Conservation (phyloP, 2,329 filamentous ascomycete genomes). For the Fusarium sp. region DNA sequence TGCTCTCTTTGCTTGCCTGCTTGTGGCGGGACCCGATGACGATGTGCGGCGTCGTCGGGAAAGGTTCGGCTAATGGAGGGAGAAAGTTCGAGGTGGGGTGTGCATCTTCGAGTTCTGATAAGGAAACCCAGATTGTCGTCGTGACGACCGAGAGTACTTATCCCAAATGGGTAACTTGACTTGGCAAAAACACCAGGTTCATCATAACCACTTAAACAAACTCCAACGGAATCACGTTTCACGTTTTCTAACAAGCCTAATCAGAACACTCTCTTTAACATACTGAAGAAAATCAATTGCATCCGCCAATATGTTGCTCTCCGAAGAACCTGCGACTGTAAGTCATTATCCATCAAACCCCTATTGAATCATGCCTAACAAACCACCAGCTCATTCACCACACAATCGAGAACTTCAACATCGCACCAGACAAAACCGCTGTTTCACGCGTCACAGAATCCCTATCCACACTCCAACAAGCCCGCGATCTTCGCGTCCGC, state of each 20-base stretch:
- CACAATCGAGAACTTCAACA: constrained; percentile 96
- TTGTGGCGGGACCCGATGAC: constrained; percentile 45
- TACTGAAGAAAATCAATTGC: neutral
- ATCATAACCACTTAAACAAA: constrained; percentile 11
- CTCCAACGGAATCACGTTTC: neutral
- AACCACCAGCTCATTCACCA: constrained; percentile 81
- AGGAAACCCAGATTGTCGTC: constrained; percentile 45
- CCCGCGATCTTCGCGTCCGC: constrained; percentile 80
- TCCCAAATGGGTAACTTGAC: constrained; percentile 4
- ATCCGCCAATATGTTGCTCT: constrained; percentile 81
- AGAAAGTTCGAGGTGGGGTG: neutral
- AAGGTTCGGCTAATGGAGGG: constrained; percentile 29
- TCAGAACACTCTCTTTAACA: neutral
- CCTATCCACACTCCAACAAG: constrained; percentile 82
- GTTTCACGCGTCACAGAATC: constrained; percentile 87
- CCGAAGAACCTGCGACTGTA: constrained; percentile 91
- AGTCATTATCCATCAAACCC: constrained; percentile 41
- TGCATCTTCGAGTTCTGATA: neutral
- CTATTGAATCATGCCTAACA: constrained; percentile 15
- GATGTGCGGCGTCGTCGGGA: constrained; percentile 34
- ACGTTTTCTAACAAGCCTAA: neutral
- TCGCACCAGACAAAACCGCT: constrained; percentile 84
- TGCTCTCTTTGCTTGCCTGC: constrained; percentile 16
- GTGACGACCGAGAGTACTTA: constrained; percentile 41
- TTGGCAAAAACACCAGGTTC: constrained; percentile 16